Evolutionary conservation across 2,329 filamentous ascomycete genomes (phyloP).

Genomic region (Zasmidium citrigriseum): DNA sequence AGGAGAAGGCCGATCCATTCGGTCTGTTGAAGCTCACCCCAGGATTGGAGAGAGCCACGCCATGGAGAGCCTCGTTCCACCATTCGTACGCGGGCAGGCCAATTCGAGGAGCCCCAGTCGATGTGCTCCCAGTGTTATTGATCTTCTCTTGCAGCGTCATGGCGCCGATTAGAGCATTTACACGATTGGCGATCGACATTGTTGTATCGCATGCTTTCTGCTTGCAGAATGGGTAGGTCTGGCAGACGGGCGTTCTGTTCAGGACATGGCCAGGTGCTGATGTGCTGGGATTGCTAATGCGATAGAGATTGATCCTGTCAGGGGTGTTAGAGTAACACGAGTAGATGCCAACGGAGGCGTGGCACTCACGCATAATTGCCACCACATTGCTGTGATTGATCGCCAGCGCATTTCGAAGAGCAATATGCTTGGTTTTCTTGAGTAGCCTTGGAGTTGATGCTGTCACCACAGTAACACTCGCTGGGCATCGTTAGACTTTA

Average conservation of each 20-base stretch:
- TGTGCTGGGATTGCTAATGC: slow-evolving; percentile 13
- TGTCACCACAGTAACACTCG: slow-evolving; percentile 14
- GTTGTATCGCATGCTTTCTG: slow-evolving; percentile 49
- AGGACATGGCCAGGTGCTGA: slow-evolving; percentile 6
- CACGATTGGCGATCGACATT: slow-evolving; percentile 35
- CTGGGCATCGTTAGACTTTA: neutral
- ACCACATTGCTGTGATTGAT: slow-evolving; percentile 9
- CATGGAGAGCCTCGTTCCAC: slow-evolving; percentile 4
- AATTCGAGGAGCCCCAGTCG: slow-evolving; percentile 52
- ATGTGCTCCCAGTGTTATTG: slow-evolving; percentile 49
- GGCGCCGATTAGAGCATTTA: slow-evolving; percentile 49
- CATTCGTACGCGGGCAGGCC: slow-evolving; percentile 22
- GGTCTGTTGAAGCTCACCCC: neutral
- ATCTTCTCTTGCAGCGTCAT: slow-evolving; percentile 57
- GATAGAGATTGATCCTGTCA: slow-evolving; percentile 14
- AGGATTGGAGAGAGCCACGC: neutral
- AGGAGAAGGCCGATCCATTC: slow-evolving; percentile 1
- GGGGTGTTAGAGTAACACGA: too few relatives aligned
- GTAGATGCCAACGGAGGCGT: neutral
- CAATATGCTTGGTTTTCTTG: slow-evolving; percentile 5
- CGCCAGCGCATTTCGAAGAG: slow-evolving; percentile 11
- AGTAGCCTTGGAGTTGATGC: slow-evolving; percentile 8
- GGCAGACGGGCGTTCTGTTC: slow-evolving; percentile 15
- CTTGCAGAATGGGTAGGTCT: slow-evolving; percentile 16
- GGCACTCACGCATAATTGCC: slow-evolving; percentile 10